These are phyloP conservation scores for Penicillium expansum DNA, from an alignment of 2,329 filamentous ascomycete genomes.

Conservation along the genomic window DNA sequence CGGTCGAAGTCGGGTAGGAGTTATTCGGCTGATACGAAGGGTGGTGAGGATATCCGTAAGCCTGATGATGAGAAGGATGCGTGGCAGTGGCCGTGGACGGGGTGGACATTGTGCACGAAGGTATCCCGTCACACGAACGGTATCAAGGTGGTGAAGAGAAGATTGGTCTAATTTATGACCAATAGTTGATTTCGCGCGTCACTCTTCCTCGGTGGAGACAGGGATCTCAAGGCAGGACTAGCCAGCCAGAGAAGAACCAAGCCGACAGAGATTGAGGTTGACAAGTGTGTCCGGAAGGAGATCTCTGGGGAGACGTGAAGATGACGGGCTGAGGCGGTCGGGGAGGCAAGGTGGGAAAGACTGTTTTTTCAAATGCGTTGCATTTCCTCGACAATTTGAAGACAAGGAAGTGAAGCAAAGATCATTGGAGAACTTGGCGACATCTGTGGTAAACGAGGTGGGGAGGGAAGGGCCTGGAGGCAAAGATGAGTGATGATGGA, in stretches of 20 bases:
- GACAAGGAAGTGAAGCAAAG: constrained; percentile 8
- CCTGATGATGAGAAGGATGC: constrained; percentile 65
- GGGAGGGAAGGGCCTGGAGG: constrained; percentile 4
- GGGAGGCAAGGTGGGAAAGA: constrained; percentile 1
- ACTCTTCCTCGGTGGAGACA: background rate
- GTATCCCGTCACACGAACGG: constrained; percentile 31
- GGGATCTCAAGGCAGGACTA: constrained; percentile 1
- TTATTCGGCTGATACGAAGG: constrained; percentile 54
- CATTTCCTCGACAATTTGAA: constrained; percentile 19
- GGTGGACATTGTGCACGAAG: constrained; percentile 65
- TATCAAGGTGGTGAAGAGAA: constrained; percentile 12
- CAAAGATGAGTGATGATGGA: constrained; percentile 12
- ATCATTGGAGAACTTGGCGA: constrained; percentile 13
- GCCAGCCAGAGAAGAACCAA: constrained; percentile 2
- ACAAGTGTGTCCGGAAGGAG: constrained; percentile 13
- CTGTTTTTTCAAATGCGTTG: constrained; percentile 18
- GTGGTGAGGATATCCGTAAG: constrained; percentile 61
- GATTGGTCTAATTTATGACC: constrained; percentile 13
- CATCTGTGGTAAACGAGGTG: constrained; percentile 12
- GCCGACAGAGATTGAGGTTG: constrained; percentile 4
- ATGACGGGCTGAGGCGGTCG: constrained; percentile 27
- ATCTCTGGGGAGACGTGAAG: constrained; percentile 20
- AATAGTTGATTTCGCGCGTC: constrained; percentile 10
- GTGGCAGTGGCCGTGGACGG: constrained; percentile 74
- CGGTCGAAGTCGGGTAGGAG: constrained; percentile 50